Percentiles rank a stretch among this genome's conserved stretches.
phyloP scores from a whole-genome alignment of 2,329 filamentous ascomycete genomes.

The Didymellaceae sp. region DNA sequence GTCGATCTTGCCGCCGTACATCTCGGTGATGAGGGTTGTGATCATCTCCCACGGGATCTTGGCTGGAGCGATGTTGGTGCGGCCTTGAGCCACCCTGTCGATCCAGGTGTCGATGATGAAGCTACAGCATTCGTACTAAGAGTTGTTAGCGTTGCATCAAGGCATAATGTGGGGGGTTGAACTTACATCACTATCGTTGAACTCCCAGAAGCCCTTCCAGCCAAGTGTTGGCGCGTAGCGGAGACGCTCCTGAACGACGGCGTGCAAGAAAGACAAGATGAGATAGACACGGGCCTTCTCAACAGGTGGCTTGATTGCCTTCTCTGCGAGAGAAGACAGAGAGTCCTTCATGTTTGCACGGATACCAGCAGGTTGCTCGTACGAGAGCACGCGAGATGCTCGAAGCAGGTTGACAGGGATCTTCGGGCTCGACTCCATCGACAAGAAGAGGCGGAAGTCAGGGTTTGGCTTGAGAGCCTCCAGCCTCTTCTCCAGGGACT shows the following conservation, averaged over 20 bases:
- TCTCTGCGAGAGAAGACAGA: constrained; percentile 78
- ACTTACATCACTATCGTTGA: constrained; percentile 98
- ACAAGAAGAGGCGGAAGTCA: constrained; percentile 93
- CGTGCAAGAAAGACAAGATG: constrained; percentile 91
- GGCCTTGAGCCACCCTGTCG: constrained; percentile 78
- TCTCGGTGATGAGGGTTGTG: constrained; percentile 86
- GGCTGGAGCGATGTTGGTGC: constrained; percentile 89
- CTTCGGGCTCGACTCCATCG: constrained; percentile 96
- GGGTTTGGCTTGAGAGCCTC: constrained; percentile 92
- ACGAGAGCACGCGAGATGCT: constrained; percentile 93
- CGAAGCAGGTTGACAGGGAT: constrained; percentile 96
- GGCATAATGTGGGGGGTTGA: background rate
- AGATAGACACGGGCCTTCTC: constrained; percentile 91
- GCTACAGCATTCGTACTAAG: constrained; percentile 92
- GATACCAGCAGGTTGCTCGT: constrained; percentile 96
- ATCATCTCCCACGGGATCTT: constrained; percentile 98
- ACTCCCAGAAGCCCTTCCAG: constrained; percentile 99
- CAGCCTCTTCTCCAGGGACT: constrained; percentile 95
- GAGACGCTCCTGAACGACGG: constrained; percentile 91
- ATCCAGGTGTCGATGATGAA: constrained; percentile 97
- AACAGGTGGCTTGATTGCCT: constrained; percentile 81
- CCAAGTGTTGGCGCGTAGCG: constrained; percentile 92
- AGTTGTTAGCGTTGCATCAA: constrained; percentile 39
- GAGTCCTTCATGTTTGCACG: constrained; percentile 99
- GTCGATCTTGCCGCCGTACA: constrained; percentile 97